Conservation (phyloP, 2,329 filamentous ascomycete genomes). For the Thelonectria discophora region DNA sequence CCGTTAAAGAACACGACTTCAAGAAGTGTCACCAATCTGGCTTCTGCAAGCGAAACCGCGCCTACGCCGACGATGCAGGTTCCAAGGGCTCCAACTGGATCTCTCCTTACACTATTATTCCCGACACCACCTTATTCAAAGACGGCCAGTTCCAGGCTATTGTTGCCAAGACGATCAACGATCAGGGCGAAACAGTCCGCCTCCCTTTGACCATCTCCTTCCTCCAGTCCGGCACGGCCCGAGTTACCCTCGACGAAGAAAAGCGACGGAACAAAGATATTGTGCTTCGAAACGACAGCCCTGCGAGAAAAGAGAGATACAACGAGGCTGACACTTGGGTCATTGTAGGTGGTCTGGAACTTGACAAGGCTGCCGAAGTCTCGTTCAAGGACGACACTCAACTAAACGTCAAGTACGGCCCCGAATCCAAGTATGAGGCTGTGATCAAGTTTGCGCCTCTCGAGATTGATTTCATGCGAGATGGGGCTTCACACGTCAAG, state of each 20-base stretch:
- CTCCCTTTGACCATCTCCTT: slow-evolving; percentile 89
- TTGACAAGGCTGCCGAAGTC: slow-evolving; percentile 76
- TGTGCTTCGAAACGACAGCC: slow-evolving; percentile 84
- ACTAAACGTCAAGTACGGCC: slow-evolving; percentile 82
- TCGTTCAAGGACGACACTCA: slow-evolving; percentile 71
- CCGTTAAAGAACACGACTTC: slow-evolving; percentile 96
- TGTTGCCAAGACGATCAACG: slow-evolving; percentile 80
- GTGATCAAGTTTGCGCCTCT: slow-evolving; percentile 87
- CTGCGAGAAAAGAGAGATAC: slow-evolving; percentile 89
- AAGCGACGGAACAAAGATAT: slow-evolving; percentile 89
- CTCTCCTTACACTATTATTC: slow-evolving; percentile 81
- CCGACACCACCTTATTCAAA: slow-evolving; percentile 77
- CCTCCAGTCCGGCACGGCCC: slow-evolving; percentile 86
- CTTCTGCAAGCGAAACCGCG: slow-evolving; percentile 96
- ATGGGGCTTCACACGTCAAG: slow-evolving; percentile 82
- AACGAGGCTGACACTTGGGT: slow-evolving; percentile 90
- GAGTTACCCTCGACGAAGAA: slow-evolving; percentile 91
- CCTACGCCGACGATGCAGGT: slow-evolving; percentile 80
- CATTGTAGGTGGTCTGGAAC: slow-evolving; percentile 80
- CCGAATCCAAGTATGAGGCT: slow-evolving; percentile 78
- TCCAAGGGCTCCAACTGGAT: slow-evolving; percentile 73
- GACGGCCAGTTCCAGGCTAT: slow-evolving; percentile 81
- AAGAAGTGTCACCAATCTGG: slow-evolving; percentile 96
- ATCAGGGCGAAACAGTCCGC: slow-evolving; percentile 71
- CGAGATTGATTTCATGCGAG: slow-evolving; percentile 83